A percentile compares a stretch with the other conserved stretches of the same genome.
phyloP scores from a whole-genome alignment of 441 rosid genomes.

The Syzygium malaccense region DNA sequence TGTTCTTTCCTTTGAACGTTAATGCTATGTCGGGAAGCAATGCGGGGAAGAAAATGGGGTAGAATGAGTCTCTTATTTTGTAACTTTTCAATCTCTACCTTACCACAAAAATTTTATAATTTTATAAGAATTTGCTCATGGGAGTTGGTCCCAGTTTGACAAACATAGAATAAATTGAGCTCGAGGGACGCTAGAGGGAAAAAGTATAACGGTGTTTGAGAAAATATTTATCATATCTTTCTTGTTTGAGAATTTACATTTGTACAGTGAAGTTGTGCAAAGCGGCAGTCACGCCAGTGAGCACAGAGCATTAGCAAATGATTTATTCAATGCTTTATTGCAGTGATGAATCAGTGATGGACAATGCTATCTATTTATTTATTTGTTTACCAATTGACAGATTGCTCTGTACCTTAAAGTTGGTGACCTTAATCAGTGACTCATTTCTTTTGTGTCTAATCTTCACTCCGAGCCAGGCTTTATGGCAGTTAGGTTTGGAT shows the following conservation, averaged over 20 bases:
- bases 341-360: background rate
- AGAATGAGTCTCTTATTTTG: accelerated
- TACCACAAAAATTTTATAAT: background rate
- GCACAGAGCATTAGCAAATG: background rate
- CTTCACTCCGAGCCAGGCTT: background rate
- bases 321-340: background rate
- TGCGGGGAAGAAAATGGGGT: background rate
- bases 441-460: background rate
- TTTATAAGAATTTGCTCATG: background rate
- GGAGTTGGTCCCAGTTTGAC: background rate
- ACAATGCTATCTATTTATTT: background rate
- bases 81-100: accelerated
- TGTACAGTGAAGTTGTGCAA: background rate
- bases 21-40: background rate
- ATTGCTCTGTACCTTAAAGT: background rate
- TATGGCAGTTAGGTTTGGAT: background rate
- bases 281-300: background rate
- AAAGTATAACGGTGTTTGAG: background rate
- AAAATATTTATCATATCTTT: too few relatives aligned
- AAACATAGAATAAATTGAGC: background rate
- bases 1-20: background rate
- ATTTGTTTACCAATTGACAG: background rate
- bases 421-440: background rate
- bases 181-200: background rate
- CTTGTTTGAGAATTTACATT: background rate